A percentile compares a stretch with the other conserved stretches of the same genome.
Conservation (phyloP, 331 rosid species). For the Stylosanthes scabra region DNA sequence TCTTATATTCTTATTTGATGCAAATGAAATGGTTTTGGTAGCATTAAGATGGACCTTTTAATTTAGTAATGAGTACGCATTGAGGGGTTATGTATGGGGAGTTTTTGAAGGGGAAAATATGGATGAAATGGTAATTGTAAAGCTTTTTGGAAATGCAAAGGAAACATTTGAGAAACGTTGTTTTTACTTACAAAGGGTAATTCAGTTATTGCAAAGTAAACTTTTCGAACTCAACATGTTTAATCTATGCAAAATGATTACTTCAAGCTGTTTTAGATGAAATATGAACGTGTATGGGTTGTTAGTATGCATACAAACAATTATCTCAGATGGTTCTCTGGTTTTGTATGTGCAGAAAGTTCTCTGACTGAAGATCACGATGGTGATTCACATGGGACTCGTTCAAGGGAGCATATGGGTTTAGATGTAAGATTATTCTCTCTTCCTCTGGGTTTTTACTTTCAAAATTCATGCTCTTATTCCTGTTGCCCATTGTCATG, state of each 20-base stretch:
- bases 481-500: constrained; percentile 5
- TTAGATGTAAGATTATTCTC: constrained; percentile 59
- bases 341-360: constrained; percentile 60
- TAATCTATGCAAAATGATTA: constrained; percentile 24
- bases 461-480: constrained; percentile 8
- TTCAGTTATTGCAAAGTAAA: not conserved
- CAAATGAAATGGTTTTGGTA: constrained; percentile 3
- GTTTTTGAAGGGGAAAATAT: not conserved
- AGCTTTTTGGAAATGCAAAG: constrained; percentile 9
- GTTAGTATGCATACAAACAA: not conserved
- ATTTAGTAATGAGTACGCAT: not conserved
- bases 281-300: constrained; percentile 1
- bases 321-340: constrained; percentile 28
- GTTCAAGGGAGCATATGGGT: constrained; percentile 43
- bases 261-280: constrained; percentile 14
- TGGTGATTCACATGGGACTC: constrained; percentile 39
- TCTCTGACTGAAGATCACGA: constrained; percentile 56
- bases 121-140: not conserved
- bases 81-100: not conserved
- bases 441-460: constrained; percentile 13
- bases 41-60: constrained; percentile 8
- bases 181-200: constrained; percentile 1
- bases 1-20: not conserved
- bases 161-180: not conserved
- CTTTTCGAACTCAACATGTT: not conserved